A percentile compares a stretch with the other conserved stretches of the same genome.
Conservation (phyloP, 768 basidiomycete species). For the Serpula lacrymans region DNA sequence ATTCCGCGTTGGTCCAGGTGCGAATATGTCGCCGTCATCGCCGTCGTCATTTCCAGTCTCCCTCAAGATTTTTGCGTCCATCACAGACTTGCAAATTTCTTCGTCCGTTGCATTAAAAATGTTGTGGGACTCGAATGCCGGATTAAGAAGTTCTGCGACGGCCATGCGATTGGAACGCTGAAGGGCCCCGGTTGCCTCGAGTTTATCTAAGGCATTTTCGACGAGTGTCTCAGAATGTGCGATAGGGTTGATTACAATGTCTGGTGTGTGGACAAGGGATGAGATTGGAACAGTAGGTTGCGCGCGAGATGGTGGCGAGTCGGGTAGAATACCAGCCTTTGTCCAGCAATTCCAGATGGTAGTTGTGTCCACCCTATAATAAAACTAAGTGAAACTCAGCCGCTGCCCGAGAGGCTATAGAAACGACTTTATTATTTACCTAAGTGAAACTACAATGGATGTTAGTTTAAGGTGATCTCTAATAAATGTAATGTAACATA, state of each 20-base stretch:
- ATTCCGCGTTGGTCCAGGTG: slow-evolving; percentile 12
- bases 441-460: too few species aligned
- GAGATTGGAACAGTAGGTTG: slow-evolving; percentile 18
- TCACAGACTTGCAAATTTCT: slow-evolving; percentile 2
- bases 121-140: background rate
- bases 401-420: too few species aligned
- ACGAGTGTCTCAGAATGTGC: slow-evolving; percentile 17
- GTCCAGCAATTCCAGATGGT: slow-evolving; percentile 39
- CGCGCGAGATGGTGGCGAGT: slow-evolving; percentile 6
- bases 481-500: too few species aligned
- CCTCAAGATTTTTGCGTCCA: too few species aligned
- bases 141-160: slow-evolving; percentile 2
- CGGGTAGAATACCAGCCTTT: slow-evolving; percentile 32
- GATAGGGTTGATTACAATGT: slow-evolving; percentile 4
- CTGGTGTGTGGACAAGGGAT: slow-evolving; percentile 14
- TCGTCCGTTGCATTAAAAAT: slow-evolving; percentile 1
- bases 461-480: too few species aligned
- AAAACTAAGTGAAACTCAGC: too few species aligned
- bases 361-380: slow-evolving; percentile 23
- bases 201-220: slow-evolving; percentile 15
- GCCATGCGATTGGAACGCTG: background rate
- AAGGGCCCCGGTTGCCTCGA: slow-evolving; percentile 9
- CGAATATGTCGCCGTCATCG: too few species aligned
- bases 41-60: too few species aligned
- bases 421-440: too few species aligned